Percentiles rank a stretch among this genome's conserved stretches.
Evolutionary conservation across 768 basidiomycete genomes (phyloP).

Genomic region (Russula sp.): DNA sequence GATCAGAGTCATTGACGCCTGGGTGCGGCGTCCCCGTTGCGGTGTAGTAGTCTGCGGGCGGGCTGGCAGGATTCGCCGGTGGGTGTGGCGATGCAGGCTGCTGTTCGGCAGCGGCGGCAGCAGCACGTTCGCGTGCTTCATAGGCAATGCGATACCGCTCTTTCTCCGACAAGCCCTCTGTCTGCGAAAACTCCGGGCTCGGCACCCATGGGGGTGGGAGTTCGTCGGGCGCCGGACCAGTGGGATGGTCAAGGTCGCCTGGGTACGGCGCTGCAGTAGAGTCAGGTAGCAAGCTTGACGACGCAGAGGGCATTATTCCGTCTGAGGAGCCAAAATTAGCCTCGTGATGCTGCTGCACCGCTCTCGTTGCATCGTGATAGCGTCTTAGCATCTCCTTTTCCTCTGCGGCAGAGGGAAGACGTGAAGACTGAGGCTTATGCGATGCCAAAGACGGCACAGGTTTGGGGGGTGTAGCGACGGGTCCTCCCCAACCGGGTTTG

Average conservation of each 20-base stretch:
- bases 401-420: constrained; percentile 21
- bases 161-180: constrained; percentile 47
- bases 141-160: constrained; percentile 58
- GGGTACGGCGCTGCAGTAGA: background rate
- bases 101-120: constrained; percentile 24
- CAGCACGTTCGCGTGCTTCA: constrained; percentile 62
- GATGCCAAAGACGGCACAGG: constrained; percentile 26
- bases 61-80: background rate
- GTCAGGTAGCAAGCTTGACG: constrained; percentile 4
- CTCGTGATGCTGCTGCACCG: constrained; percentile 24
- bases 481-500: constrained; percentile 14
- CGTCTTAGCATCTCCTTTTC: constrained; percentile 32
- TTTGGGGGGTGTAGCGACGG: background rate
- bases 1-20: constrained; percentile 36
- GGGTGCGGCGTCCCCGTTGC: constrained; percentile 1
- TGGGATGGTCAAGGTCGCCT: background rate
- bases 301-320: constrained; percentile 23
- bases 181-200: constrained; percentile 18
- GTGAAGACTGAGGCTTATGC: background rate
- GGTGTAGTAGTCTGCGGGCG: constrained; percentile 15
- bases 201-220: constrained; percentile 25
- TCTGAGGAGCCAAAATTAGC: constrained; percentile 24
- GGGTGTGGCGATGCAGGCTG: constrained; percentile 25
- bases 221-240: constrained; percentile 9
- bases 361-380: constrained; percentile 30